Evolutionary conservation across 2,329 filamentous ascomycete genomes (phyloP), one percentile per base, ranked within the genome.

Genomic region (Apiospora aurea): DNA sequence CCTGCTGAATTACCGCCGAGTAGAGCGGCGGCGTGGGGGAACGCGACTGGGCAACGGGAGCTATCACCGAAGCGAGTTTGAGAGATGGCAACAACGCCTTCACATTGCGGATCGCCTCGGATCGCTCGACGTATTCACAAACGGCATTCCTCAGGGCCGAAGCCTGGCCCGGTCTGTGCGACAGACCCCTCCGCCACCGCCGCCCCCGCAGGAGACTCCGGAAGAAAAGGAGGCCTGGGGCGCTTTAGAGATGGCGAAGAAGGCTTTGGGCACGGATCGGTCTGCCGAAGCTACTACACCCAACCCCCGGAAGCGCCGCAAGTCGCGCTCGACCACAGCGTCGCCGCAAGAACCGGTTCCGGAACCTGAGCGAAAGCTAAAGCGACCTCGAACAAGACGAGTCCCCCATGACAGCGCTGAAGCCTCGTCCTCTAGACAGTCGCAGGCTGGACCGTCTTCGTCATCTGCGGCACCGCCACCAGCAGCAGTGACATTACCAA

Each of bases 171-270:
- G 91, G 72, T 87, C 87, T 70, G 80, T 91, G 66, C 88, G 90
- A 72, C 84, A 87, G 78, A 83, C 79, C 78, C 84, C 81, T 73
- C 79, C 78, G 77, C 83, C 82, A 21, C 88, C 88, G 46, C 88
- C 90, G 57, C 89, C 83, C 0, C 80, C 83, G 21, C 82, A 90
- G 49, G 93, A 97, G 81, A 93, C 92, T 10, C 85, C 91, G 57
- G 95, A 97, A 76, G 95, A 97, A 81, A 87, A 92, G 70, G 88
- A 91, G 72, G 94, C 96, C 4, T 98, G 96, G 96, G 94, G 95
- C 74, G 94, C 93, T 26, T 92, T 98, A 74, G 95, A 98, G 76
- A 93, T 92, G 80, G 95, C 94, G 61, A 89, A 94, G 75, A 92
- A 95, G 73, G 87, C 89, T 24, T 88, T 93, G 74, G 86, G 85